Evolutionary conservation across 23 red algal species (phyloP).

Genomic region (Gracilaria domingensis): DNA sequence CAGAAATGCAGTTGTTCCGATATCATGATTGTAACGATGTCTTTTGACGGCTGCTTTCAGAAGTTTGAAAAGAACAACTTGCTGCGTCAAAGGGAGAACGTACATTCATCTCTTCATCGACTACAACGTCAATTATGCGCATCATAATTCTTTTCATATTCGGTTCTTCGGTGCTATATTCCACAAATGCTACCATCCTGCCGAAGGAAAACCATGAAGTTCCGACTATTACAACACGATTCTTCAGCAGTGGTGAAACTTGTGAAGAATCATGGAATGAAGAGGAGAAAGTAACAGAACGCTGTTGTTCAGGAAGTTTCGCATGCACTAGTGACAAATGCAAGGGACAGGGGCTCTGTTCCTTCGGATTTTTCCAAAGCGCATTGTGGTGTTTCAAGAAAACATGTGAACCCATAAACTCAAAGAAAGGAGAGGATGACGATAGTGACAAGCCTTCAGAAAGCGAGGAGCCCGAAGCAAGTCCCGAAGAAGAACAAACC

Average conservation of each 20-base stretch:
- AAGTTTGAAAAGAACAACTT: neutral
- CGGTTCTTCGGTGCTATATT: neutral
- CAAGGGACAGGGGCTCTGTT: slow-evolving; percentile 51
- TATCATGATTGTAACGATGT: neutral
- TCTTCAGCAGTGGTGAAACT: slow-evolving; percentile 5
- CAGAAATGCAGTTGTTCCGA: neutral
- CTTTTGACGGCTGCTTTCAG: neutral
- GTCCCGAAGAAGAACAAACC: slow-evolving; percentile 36
- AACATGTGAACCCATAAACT: slow-evolving; percentile 19
- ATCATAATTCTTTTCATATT: neutral
- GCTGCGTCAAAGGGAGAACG: neutral
- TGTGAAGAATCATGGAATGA: slow-evolving; percentile 27
- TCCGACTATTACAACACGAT: neutral
- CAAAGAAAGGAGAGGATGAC: slow-evolving; percentile 27
- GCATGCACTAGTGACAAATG: slow-evolving; percentile 43
- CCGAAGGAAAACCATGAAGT: neutral
- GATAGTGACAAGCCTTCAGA: neutral
- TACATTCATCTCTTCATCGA: neutral
- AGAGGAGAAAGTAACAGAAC: slow-evolving; percentile 30
- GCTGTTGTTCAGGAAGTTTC: slow-evolving; percentile 50
- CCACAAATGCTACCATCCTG: neutral
- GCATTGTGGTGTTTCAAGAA: slow-evolving; percentile 48
- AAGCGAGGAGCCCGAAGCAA: slow-evolving; percentile 31
- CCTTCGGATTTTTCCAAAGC: slow-evolving; percentile 43
- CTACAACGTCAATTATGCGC: neutral